Conservation (phyloP, 805 yeast genomes). For the Clavispora carvajalis region DNA sequence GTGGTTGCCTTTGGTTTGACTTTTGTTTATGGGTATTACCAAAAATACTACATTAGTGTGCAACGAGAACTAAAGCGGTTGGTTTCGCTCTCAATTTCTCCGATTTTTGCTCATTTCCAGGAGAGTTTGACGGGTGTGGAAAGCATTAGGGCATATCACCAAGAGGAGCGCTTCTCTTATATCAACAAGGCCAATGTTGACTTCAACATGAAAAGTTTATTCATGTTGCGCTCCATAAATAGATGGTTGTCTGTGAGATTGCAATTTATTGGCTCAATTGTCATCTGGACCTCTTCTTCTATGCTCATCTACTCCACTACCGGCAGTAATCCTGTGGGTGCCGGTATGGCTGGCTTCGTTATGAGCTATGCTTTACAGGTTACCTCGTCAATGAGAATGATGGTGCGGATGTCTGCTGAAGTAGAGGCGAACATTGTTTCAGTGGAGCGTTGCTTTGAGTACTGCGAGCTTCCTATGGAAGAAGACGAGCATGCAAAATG, state of each 20-base stretch:
- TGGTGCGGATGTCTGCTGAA: conserved; percentile 58
- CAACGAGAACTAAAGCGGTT: conserved; percentile 77
- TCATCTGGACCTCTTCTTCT: conserved; percentile 47
- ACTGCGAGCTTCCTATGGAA: conserved; percentile 43
- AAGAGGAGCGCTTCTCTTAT: conserved; percentile 53
- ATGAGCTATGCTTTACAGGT: conserved; percentile 60
- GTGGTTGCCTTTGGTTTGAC: conserved; percentile 43
- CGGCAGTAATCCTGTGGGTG: conserved; percentile 39
- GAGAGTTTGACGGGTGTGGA: conserved; percentile 75
- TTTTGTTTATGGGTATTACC: conserved; percentile 63
- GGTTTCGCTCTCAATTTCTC: conserved; percentile 63
- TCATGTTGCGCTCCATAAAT: conserved; percentile 49
- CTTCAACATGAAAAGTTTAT: conserved; percentile 42
- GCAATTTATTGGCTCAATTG: conserved; percentile 54
- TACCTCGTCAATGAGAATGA: conserved; percentile 47
- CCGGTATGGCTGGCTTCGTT: conserved; percentile 61
- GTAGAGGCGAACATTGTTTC: conserved; percentile 61
- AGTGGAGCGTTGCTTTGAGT: conserved; percentile 64
- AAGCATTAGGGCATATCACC: conserved; percentile 76
- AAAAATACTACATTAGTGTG: conserved; percentile 59
- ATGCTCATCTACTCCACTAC: conserved; percentile 38
- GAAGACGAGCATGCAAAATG: conserved; percentile 13
- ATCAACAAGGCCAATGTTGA: conserved; percentile 50
- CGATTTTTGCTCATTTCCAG: conserved; percentile 76
- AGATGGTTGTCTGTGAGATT: conserved; percentile 64